Evolutionary conservation across 306 rosid species (phyloP).

Genomic region (Nissolia schottii): DNA sequence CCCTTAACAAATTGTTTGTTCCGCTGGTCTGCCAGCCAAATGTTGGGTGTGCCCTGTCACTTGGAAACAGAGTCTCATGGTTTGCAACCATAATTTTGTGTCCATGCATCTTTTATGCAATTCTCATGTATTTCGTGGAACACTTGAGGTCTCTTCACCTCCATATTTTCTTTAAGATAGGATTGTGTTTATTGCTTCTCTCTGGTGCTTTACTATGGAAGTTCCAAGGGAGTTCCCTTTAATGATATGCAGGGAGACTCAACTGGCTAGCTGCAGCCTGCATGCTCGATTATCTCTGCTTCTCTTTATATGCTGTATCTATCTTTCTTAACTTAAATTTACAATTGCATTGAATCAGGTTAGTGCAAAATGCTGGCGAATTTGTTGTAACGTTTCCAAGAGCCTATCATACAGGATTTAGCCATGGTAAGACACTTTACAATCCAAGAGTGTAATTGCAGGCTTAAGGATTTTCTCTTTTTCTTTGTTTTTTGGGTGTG

Average conservation of each 20-base stretch:
- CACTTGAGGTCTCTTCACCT: background rate
- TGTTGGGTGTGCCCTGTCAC: background rate
- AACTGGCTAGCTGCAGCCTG: background rate
- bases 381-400: slow-evolving; percentile 99
- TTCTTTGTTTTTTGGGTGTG: no score
- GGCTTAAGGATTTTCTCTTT: background rate
- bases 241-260: background rate
- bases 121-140: background rate
- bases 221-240: no score
- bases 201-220: background rate
- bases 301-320: background rate
- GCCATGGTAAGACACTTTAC: slow-evolving; percentile 75
- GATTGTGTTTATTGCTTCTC: background rate
- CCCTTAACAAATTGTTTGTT: background rate
- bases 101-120: background rate
- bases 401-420: slow-evolving; percentile 98
- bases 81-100: background rate
- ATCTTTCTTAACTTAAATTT: slow-evolving; percentile 25
- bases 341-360: slow-evolving; percentile 52
- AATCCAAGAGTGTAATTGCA: slow-evolving; percentile 5
- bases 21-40: background rate
- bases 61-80: background rate
- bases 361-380: slow-evolving; percentile 98
- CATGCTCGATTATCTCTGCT: background rate
- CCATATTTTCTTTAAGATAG: background rate